These are phyloP conservation scores for Penicillium sp. DNA, from an alignment of 2,329 filamentous ascomycete species.

Conservation along the genomic window DNA sequence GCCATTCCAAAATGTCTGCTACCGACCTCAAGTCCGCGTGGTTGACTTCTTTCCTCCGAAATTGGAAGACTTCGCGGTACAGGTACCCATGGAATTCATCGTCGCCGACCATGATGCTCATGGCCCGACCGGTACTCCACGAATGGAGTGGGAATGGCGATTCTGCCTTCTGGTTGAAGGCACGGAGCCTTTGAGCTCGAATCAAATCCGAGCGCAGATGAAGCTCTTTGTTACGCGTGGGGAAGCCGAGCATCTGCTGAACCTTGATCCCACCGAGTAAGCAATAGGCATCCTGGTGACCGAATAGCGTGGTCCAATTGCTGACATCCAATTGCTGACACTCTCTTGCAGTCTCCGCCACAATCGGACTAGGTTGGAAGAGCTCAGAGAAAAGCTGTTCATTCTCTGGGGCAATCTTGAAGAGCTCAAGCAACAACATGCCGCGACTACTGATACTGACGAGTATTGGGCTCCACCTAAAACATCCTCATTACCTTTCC, in stretches of 20 bases:
- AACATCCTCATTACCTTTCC: conserved; percentile 65
- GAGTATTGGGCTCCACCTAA: conserved; percentile 26
- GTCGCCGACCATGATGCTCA: conserved; percentile 40
- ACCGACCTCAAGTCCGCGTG: conserved; percentile 73
- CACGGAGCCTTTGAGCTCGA: conserved; percentile 59
- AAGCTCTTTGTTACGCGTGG: conserved; percentile 72
- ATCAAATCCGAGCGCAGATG: conserved; percentile 56
- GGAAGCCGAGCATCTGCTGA: conserved; percentile 63
- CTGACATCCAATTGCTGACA: conserved; percentile 14
- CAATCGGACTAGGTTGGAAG: conserved; percentile 56
- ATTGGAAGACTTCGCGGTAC: conserved; percentile 72
- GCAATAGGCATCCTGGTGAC: conserved; percentile 25
- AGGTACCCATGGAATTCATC: conserved; percentile 57
- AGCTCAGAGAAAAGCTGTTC: conserved; percentile 73
- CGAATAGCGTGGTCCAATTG: neutral
- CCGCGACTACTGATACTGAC: conserved; percentile 30
- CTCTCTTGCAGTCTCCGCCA: conserved; percentile 58
- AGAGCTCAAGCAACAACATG: conserved; percentile 63
- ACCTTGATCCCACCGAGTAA: conserved; percentile 62
- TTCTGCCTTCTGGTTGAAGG: conserved; percentile 78
- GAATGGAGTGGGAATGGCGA: conserved; percentile 75
- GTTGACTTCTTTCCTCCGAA: conserved; percentile 77
- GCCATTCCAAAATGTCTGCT: conserved; percentile 77
- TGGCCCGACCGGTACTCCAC: conserved; percentile 34
- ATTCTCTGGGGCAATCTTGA: conserved; percentile 85